Evolutionary conservation across 2,329 filamentous ascomycete species (phyloP), one percentile per base, ranked within the genome.

Genomic region (Ceratocystiopsis brevicomis): DNA sequence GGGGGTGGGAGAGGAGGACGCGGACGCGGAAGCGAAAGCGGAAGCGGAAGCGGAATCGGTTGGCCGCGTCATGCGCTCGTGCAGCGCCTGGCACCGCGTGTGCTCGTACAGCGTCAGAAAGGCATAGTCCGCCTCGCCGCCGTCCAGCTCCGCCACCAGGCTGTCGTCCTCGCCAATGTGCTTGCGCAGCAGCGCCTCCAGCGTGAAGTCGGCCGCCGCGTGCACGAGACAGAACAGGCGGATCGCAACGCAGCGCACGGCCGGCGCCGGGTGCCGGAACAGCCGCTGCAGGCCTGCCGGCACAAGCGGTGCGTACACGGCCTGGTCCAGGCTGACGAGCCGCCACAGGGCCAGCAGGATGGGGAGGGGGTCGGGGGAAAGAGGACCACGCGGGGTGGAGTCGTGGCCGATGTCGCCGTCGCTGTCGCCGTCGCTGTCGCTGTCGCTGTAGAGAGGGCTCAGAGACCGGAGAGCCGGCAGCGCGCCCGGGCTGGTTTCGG

Each of bases 181-280:
- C 53, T 72, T 67, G 40, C 65, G 61, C 32, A 92, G 61, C 57
- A 93, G 78, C 40, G 71, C 65, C 54, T 92, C 79, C 40, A 81
- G 68, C 48, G 83, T 83, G 49, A 70, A 66, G 58, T 98, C 90
- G 4, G 90, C 80, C 30, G 81, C 81, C 53, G 76, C 76, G 52
- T 92, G 73, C 45, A 85, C 74, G 49, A 84, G 67, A 54, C 80
- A 86, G 50, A 94, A 81, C 46, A 87, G 74, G 49, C 85, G 75
- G 44, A 93, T 71, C 14, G 86, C 80, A 47, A 96, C 67, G 59
- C 87, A 94, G 59, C 81, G 75, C 41, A 93, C 71, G 15, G 71
- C 62, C 46, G 61, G 63, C 50, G 69, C 67, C 39, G 60, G 54
- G 56, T 79, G 71, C 42, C 66, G 63, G 51, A 94, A 80, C 13